Conservation (phyloP, 805 yeast genomes). For the Yamadazyma kitorensis region DNA sequence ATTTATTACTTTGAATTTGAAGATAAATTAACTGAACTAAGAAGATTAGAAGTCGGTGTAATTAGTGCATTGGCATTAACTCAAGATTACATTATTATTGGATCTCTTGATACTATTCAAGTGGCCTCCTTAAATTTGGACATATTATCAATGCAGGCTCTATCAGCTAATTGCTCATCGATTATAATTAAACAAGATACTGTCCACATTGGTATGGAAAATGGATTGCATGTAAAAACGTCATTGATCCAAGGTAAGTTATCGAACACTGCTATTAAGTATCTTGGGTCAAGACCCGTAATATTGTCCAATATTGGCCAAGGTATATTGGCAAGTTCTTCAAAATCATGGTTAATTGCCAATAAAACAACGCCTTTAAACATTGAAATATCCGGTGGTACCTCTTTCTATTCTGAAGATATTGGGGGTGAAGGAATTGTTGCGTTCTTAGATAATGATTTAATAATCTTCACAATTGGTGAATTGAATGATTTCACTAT, state of each 20-base stretch:
- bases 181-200: conserved; percentile 24
- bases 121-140: conserved; percentile 66
- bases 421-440: conserved; percentile 58
- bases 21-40: conserved; percentile 69
- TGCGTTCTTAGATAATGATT: conserved; percentile 51
- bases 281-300: conserved; percentile 70
- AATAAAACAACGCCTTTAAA: conserved; percentile 43
- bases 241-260: conserved; percentile 58
- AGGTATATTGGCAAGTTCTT: conserved; percentile 48
- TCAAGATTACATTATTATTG: conserved; percentile 60
- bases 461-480: conserved; percentile 57
- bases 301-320: conserved; percentile 37
- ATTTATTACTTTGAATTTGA: conserved; percentile 81
- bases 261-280: conserved; percentile 63
- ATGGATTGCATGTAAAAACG: conserved; percentile 75
- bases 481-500: conserved; percentile 39
- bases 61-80: conserved; percentile 48
- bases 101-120: conserved; percentile 68
- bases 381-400: conserved; percentile 42
- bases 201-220: conserved; percentile 78
- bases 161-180: conserved; percentile 46
- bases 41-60: conserved; percentile 48
- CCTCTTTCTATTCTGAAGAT: conserved; percentile 63
- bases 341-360: conserved; percentile 53
- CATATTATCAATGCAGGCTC: conserved; percentile 58